phyloP scores from a whole-genome alignment of 768 basidiomycete genomes.

The Lanmaoa pseudosensibilis region DNA sequence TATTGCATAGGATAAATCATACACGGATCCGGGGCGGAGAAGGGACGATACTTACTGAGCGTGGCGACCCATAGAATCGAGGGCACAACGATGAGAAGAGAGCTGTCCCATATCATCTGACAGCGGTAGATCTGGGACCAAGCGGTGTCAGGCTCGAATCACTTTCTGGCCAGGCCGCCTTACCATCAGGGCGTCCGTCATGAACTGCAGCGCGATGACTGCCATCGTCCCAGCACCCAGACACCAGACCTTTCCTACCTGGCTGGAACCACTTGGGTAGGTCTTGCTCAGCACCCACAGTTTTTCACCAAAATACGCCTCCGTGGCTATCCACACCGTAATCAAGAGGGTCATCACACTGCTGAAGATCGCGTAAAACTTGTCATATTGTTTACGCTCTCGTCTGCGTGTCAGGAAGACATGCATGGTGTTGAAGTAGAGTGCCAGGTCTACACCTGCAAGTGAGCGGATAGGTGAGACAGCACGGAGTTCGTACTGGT shows the following conservation, averaged over 20 bases:
- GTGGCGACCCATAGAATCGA: constrained; percentile 15
- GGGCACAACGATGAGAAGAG: constrained; percentile 8
- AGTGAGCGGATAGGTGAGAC: not conserved
- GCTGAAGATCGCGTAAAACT: constrained; percentile 21
- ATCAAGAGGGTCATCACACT: constrained; percentile 23
- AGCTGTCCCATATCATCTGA: constrained; percentile 32
- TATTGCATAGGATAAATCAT: not conserved
- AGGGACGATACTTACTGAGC: constrained; percentile 8
- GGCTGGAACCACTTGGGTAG: constrained; percentile 32
- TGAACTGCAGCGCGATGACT: constrained; percentile 28
- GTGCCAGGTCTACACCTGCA: constrained; percentile 16
- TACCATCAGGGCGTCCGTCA: constrained; percentile 30
- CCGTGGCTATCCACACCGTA: constrained; percentile 27
- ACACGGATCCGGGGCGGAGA: not conserved
- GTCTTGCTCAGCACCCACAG: constrained; percentile 31
- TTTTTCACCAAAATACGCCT: constrained; percentile 17
- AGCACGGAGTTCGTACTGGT: not conserved
- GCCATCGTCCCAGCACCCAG: constrained; percentile 20
- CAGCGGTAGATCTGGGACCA: constrained; percentile 37
- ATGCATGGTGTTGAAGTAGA: constrained; percentile 19
- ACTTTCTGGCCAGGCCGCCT: constrained; percentile 18
- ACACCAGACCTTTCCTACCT: constrained; percentile 19
- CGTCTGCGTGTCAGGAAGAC: not conserved
- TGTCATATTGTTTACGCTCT: constrained; percentile 5
- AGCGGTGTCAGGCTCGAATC: not conserved